phyloP scores from a whole-genome alignment of 441 rosid genomes.

The Croton setiger region DNA sequence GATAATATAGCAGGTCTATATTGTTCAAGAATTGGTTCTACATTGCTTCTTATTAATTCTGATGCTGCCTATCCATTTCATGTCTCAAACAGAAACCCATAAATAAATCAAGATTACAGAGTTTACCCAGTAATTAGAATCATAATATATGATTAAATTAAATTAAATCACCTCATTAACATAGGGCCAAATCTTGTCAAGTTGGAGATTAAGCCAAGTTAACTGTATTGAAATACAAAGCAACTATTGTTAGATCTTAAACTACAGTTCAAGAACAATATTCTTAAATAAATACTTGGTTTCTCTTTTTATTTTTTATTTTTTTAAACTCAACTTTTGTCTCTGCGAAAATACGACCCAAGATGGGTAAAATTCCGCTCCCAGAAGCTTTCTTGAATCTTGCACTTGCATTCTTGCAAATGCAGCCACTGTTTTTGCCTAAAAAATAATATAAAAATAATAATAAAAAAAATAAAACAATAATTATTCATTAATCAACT shows the following conservation, averaged over 20 bases:
- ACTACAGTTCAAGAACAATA: not conserved
- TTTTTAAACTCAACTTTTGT: constrained; percentile 65
- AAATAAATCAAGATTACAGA: too few relatives aligned
- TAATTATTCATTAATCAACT: not conserved
- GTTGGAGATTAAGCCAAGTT: constrained; percentile 74
- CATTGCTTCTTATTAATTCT: constrained; percentile 75
- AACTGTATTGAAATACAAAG: constrained; percentile 47
- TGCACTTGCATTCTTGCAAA: constrained; percentile 87
- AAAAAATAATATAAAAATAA: too few relatives aligned
- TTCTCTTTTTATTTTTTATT: too few relatives aligned
- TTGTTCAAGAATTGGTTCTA: constrained; percentile 90
- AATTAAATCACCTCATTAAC: constrained; percentile 50
- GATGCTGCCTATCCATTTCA: constrained; percentile 72
- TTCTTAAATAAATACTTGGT: not conserved
- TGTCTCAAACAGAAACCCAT: not conserved
- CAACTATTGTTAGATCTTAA: constrained; percentile 8
- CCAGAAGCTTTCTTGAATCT: constrained; percentile 76
- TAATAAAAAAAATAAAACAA: not conserved
- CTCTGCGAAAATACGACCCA: constrained; percentile 84
- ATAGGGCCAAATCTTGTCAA: constrained; percentile 88
- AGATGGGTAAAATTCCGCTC: constrained; percentile 60
- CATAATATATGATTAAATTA: not conserved
- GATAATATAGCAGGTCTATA: constrained; percentile 72
- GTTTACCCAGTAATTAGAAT: too few relatives aligned
- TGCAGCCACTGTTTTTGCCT: constrained; percentile 84